Conservation (phyloP, 2,329 filamentous ascomycete genomes). For the Paracorniculantispora psalliotae region DNA sequence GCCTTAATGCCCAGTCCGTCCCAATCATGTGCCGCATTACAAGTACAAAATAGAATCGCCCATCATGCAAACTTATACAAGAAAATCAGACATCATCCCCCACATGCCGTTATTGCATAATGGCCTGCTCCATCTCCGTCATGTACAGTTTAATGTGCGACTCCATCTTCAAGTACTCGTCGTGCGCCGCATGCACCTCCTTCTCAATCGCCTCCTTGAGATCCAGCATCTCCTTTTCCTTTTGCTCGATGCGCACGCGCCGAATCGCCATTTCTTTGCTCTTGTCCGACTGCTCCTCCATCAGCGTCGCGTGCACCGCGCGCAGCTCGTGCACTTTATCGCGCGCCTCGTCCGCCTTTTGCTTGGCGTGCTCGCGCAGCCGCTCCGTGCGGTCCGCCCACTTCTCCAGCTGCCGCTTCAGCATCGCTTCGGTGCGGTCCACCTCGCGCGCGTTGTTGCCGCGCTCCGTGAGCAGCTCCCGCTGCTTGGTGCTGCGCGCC, state of each 20-base stretch:
- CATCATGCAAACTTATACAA: neutral
- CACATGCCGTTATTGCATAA: constrained; percentile 37
- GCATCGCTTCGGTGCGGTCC: constrained; percentile 77
- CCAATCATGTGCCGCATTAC: neutral
- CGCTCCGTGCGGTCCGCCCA: constrained; percentile 85
- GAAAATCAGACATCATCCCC: neutral
- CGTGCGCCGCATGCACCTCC: constrained; percentile 83
- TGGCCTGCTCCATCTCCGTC: constrained; percentile 94
- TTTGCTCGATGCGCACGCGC: constrained; percentile 92
- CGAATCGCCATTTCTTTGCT: constrained; percentile 87
- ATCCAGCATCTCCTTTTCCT: constrained; percentile 99
- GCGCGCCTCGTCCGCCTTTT: constrained; percentile 76
- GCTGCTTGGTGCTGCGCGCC: constrained; percentile 70
- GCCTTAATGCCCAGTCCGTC: constrained; percentile 1
- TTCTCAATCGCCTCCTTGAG: constrained; percentile 96
- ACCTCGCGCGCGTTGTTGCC: constrained; percentile 88
- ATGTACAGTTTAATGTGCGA: constrained; percentile 97
- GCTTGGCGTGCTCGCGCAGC: constrained; percentile 71
- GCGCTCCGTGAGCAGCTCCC: constrained; percentile 81
- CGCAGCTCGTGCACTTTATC: constrained; percentile 87
- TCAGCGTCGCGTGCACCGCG: constrained; percentile 71
- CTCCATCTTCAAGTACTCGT: constrained; percentile 97
- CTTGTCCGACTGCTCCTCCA: constrained; percentile 81
- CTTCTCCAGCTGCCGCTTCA: constrained; percentile 78
- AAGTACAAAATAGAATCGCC: neutral